Conservation (phyloP, 805 yeast genomes). For the Barnettozyma vustinii region DNA sequence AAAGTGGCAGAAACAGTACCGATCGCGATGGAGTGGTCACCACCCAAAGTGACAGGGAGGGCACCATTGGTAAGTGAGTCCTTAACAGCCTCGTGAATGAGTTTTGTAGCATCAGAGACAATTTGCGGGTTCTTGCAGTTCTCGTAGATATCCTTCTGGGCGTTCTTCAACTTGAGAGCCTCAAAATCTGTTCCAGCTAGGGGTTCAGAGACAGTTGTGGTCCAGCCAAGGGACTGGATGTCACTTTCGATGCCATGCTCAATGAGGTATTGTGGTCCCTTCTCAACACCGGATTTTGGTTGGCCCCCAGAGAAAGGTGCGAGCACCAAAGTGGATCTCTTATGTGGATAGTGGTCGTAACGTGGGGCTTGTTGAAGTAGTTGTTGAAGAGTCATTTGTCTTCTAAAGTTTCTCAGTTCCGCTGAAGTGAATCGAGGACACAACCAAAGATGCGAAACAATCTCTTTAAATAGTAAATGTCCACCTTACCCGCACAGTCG, state of each 20-base stretch:
- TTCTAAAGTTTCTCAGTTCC: neutral
- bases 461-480: neutral
- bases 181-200: conserved; percentile 44
- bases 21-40: conserved; percentile 95
- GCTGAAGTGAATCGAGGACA: neutral
- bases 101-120: conserved; percentile 68
- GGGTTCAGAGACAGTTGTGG: conserved; percentile 46
- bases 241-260: conserved; percentile 65
- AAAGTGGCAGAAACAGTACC: conserved; percentile 87
- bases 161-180: conserved; percentile 31
- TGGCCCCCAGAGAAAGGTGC: conserved; percentile 98
- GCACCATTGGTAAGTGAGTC: conserved; percentile 41
- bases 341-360: conserved; percentile 51
- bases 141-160: conserved; percentile 44
- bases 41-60: conserved; percentile 85
- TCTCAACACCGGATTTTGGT: conserved; percentile 88
- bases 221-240: conserved; percentile 70
- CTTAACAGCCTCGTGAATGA: conserved; percentile 56
- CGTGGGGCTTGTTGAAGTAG: conserved; percentile 17
- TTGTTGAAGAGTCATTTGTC: neutral
- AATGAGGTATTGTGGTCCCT: conserved; percentile 81
- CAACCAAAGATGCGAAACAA: neutral
- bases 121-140: conserved; percentile 66
- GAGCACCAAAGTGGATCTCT: conserved; percentile 60
- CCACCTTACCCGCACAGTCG: neutral